Conservation (phyloP, 2,329 filamentous ascomycete genomes). For the Xylaria sp. region DNA sequence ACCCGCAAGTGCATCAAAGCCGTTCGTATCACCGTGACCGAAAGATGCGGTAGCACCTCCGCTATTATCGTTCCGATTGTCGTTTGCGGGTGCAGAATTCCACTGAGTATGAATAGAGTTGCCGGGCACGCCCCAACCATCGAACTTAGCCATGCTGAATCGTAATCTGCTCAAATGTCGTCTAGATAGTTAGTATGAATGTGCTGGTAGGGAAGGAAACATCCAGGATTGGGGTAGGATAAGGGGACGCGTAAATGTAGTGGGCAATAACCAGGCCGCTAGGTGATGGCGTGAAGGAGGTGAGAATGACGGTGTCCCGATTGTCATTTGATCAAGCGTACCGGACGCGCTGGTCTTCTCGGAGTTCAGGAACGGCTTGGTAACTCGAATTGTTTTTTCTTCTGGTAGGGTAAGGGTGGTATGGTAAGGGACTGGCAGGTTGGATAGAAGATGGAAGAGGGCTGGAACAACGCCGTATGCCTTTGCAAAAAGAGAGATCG, state of each 20-base stretch:
- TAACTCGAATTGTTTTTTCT: background rate
- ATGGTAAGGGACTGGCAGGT: background rate
- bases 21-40: conserved; percentile 9
- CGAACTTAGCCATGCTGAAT: conserved; percentile 15
- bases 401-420: no score
- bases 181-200: background rate
- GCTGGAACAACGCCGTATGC: background rate
- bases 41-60: conserved; percentile 4
- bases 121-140: background rate
- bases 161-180: background rate
- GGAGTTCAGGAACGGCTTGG: background rate
- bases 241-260: no score
- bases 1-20: conserved; percentile 8
- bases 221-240: background rate
- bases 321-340: background rate
- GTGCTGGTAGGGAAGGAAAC: background rate
- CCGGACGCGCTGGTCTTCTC: background rate
- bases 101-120: background rate
- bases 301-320: background rate
- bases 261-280: no score
- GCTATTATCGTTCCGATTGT: background rate
- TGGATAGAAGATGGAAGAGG: background rate
- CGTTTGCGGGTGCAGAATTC: background rate
- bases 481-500: background rate
- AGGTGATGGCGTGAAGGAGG: background rate